Base-by-base conservation (phyloP, 768 basidiomycete genomes). In the Lentinula guzmanii region DNA sequence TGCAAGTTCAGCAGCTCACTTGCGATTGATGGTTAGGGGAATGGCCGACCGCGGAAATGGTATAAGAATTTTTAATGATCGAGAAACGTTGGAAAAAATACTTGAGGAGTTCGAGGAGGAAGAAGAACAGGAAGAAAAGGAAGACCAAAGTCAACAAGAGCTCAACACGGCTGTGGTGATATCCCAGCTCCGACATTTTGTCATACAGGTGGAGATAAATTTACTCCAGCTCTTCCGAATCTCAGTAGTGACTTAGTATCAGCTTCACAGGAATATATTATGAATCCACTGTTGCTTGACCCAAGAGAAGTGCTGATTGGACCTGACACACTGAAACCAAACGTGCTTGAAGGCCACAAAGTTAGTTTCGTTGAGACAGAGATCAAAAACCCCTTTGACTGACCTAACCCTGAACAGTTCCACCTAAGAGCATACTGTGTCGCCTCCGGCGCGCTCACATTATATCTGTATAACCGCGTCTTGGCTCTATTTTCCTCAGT, bases 1-100 rank as follows among this genome's bases (percentile, higher is more conserved):
- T 60, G 13, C 4, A 24, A 34, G 3, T 9, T 33, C 16, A 42
- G 13, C 21, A 37, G 41, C 39, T 58, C 46, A 37, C n/a, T 45
- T 35, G 33, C 41, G 31, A 45, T 50, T 60, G 62, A 56, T 63
- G 58, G 37, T 62, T 61, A 83, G 82, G 51, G 93, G 94, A 16
- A 96, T 99, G 91, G 89, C 95, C 1, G 95, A 98, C 76, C 83
- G 93, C 54, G 97, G 95, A 11, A 93, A 93, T 81, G 97, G 96
- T 2, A 95, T 99, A 65, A 77, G 95, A 50, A 75, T 99, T 52
- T 98, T 99, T 74, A 85, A 89, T 57, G 87, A 82, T 59, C 89
- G 89, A 72, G 83, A 84, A 11, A 76, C 83, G 35, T 77, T 99
- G 61, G 82, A 83, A 61, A 67, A 71, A 4, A 95, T 98, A 28